A percentile compares a stretch with the other conserved stretches of the same genome.
These are phyloP conservation scores for Capsaspora owczarzaki DNA, from an alignment of 78 protist genomes.

Conservation along the genomic window DNA sequence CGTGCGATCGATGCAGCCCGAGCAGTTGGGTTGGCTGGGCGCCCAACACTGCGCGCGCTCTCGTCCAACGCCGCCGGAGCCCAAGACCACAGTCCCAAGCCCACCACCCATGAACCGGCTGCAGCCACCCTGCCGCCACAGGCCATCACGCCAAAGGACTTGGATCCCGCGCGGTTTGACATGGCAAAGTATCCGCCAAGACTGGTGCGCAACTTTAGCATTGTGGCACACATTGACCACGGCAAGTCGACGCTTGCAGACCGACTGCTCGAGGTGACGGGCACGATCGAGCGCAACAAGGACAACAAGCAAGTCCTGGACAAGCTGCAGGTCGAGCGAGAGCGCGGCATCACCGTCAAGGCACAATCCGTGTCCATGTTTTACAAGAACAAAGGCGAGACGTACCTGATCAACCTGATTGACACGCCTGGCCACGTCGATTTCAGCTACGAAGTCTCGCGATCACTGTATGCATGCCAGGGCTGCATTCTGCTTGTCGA, in stretches of 20 bases:
- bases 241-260: constrained; percentile 53
- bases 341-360: constrained; percentile 63
- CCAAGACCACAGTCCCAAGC: too few species aligned
- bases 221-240: constrained; percentile 54
- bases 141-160: too few species aligned
- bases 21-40: too few species aligned
- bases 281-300: background rate
- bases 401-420: constrained; percentile 64
- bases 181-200: background rate
- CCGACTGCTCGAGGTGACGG: constrained; percentile 33
- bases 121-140: too few species aligned
- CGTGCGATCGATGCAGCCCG: too few species aligned
- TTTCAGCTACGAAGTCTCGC: constrained; percentile 58
- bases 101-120: too few species aligned
- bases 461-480: constrained; percentile 36
- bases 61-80: too few species aligned
- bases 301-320: constrained; percentile 14
- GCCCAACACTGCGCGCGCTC: too few species aligned
- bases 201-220: constrained; percentile 38
- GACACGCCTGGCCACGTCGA: constrained; percentile 95
- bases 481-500: constrained; percentile 52
- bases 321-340: constrained; percentile 38
- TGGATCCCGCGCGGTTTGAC: too few species aligned
- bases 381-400: background rate
- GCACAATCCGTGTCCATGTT: constrained; percentile 26